phyloP scores from a whole-genome alignment of 2,329 filamentous ascomycete genomes.

The Diaporthe humulicola region DNA sequence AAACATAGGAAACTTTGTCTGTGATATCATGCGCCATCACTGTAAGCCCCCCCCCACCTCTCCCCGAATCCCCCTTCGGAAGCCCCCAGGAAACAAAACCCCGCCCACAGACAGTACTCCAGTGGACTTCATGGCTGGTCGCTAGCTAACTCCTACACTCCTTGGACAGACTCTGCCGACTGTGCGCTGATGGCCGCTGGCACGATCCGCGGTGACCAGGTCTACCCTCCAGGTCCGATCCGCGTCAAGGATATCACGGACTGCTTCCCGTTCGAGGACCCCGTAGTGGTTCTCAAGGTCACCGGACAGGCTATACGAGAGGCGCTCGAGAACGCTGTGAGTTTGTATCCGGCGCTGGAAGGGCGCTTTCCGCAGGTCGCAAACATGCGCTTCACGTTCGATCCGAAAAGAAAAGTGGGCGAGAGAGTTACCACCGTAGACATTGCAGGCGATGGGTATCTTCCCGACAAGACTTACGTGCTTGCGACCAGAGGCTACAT shows the following conservation, averaged over 20 bases:
- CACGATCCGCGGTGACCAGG: conserved; percentile 88
- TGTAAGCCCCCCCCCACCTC: conserved; percentile 53
- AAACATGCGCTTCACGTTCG: conserved; percentile 82
- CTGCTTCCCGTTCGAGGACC: conserved; percentile 94
- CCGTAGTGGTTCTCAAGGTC: conserved; percentile 82
- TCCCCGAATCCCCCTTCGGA: too few relatives aligned
- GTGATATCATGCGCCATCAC: conserved; percentile 89
- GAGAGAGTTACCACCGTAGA: conserved; percentile 73
- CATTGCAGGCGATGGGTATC: conserved; percentile 72
- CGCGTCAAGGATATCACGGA: conserved; percentile 86
- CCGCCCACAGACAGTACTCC: neutral
- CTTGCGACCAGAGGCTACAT: conserved; percentile 90
- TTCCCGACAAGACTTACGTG: conserved; percentile 74
- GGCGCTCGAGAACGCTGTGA: conserved; percentile 89
- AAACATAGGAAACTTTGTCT: conserved; percentile 92
- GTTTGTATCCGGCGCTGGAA: conserved; percentile 85
- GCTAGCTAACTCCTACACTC: neutral
- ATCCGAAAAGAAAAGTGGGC: conserved; percentile 71
- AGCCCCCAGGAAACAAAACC: too few relatives aligned
- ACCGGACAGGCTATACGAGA: conserved; percentile 79
- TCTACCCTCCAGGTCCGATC: conserved; percentile 85
- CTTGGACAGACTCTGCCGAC: conserved; percentile 72
- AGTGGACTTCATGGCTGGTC: too few relatives aligned
- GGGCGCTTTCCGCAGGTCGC: conserved; percentile 82
- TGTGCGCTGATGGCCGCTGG: conserved; percentile 88